A percentile compares a stretch with the other conserved stretches of the same genome.
Evolutionary conservation across 164 flowering plant species (phyloP).

Genomic region (Protea cynaroides): DNA sequence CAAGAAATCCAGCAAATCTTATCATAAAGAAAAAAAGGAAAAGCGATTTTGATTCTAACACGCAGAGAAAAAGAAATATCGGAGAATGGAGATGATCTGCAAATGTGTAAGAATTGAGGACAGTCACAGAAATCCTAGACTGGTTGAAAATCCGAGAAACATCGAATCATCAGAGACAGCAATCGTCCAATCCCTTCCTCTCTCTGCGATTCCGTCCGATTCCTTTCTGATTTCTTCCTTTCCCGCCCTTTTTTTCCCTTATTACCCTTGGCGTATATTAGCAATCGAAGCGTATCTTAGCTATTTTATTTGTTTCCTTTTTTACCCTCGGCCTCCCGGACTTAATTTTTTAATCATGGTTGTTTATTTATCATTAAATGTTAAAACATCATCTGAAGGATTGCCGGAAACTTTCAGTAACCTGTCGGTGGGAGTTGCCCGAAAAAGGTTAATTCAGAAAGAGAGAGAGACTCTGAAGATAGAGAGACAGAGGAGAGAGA

Average conservation of each 20-base stretch:
- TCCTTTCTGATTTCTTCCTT: background rate
- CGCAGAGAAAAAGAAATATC: no score
- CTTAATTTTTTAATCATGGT: no score
- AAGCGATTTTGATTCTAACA: no score
- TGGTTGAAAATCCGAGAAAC: slow-evolving; percentile 7
- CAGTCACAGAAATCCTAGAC: no score
- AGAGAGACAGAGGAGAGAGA: background rate
- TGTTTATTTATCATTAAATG: no score
- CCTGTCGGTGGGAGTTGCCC: slow-evolving; percentile 34
- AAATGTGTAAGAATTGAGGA: no score
- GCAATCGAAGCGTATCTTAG: background rate
- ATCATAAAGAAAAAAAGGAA: no score
- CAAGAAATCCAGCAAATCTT: background rate
- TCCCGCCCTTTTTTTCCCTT: background rate
- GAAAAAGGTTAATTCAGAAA: no score
- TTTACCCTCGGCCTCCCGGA: background rate
- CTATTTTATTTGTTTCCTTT: background rate
- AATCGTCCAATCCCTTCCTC: slow-evolving; percentile 31
- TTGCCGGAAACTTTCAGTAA: slow-evolving; percentile 26
- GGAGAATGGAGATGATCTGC: no score
- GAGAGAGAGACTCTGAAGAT: no score
- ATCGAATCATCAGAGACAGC: slow-evolving; percentile 9
- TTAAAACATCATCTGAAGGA: slow-evolving; percentile 10
- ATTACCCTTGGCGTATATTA: background rate
- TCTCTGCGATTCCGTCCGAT: slow-evolving; percentile 9